Evolutionary conservation across 768 basidiomycete species (phyloP), one percentile per base, ranked within the genome.

Genomic region (Rhodocollybia butyracea): DNA sequence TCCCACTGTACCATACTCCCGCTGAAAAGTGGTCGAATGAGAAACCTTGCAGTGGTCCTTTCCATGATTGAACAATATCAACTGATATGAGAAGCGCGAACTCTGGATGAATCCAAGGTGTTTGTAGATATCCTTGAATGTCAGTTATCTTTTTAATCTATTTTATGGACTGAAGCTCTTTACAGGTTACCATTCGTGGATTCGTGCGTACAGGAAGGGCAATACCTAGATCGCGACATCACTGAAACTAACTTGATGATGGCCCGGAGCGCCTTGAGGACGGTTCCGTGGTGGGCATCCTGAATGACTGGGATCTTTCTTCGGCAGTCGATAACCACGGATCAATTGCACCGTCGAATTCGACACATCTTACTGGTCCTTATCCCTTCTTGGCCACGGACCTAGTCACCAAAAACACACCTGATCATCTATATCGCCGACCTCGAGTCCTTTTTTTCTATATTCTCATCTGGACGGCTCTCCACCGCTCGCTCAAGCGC

Each of bases 201-300:
- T n/a, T 29, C 57, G 54, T 46, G 46, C 45, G 3, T 54, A 26
- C 19, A 50, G 41, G 24, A 46, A 46, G 38, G 55, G 17, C 52
- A 51, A 29, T 29, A 64, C 40, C 46, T 64, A 39, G 59, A 66
- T 54, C 24, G 56, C 41, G 47, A 64, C 51, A 30, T 64, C 59
- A 57, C 63, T 55, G 21, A 34, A 6, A 43, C 39, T 19, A 63
- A 61, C 41, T 41, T 61, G 39, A 63, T 63, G 61, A 59, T 56
- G 38, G 6, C 38, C 10, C 42, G n/a, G n/a, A n/a, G n/a, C n/a
- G 46, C 19, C 17, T 24, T 1, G 42, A 50, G 26, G 40, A 46
- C 10, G 42, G 24, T 7, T 10, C n/a, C 5, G 50, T 36, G 10
- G 15, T 32, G 10, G 57, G 57, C 2, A 42, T 58, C 19, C 42